Percentiles rank a stretch among this genome's conserved stretches.
phyloP scores from a whole-genome alignment of 192 early-diverging fungal genomes.

The Coemansia sp. region DNA sequence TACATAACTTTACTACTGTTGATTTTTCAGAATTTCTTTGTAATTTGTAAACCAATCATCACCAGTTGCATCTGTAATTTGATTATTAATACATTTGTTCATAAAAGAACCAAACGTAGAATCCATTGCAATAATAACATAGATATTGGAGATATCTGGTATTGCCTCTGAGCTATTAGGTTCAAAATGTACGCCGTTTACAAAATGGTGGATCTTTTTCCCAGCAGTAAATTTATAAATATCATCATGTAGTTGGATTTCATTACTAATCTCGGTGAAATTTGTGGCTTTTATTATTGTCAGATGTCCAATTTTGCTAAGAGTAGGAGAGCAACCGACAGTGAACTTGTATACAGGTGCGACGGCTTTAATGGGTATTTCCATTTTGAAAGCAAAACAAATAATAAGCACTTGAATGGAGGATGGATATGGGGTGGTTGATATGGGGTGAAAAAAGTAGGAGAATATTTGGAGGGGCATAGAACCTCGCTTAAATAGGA shows the following conservation, averaged over 20 bases:
- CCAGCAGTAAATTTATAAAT: too few species aligned
- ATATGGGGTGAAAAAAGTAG: too few species aligned
- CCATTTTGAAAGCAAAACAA: background rate
- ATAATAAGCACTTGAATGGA: background rate
- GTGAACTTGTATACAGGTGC: background rate
- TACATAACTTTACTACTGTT: background rate
- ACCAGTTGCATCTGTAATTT: background rate
- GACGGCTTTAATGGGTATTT: background rate
- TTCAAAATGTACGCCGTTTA: background rate
- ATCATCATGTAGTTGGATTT: too few species aligned
- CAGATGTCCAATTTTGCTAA: too few species aligned
- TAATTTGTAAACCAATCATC: background rate
- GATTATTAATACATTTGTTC: background rate
- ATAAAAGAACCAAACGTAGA: too few species aligned
- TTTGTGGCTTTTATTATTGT: too few species aligned
- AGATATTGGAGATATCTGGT: background rate
- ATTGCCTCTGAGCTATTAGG: background rate
- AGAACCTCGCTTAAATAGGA: background rate
- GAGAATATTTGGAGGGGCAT: background rate
- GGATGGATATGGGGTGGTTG: background rate
- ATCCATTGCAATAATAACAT: background rate
- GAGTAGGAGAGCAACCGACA: too few species aligned
- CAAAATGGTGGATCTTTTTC: background rate
- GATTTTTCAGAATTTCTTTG: background rate
- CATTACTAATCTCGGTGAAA: too few species aligned